Evolutionary conservation across 129 eudicot genomes (phyloP).

Genomic region (Artemisia annua): DNA sequence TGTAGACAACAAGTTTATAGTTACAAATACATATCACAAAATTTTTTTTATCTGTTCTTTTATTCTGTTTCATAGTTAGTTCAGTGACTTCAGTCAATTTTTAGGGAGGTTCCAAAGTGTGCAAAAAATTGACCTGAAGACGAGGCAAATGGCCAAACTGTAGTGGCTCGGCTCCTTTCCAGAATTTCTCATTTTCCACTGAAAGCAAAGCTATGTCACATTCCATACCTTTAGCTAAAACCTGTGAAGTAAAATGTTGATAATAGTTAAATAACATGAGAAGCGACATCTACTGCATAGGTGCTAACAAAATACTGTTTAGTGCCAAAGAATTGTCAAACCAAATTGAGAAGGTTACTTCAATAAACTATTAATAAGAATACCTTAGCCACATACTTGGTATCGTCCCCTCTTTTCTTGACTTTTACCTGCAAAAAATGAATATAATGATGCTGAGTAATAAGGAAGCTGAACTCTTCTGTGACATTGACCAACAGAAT

Average conservation of each 20-base stretch:
- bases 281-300: neutral
- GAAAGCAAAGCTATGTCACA: constrained; percentile 97
- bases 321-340: neutral
- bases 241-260: constrained; percentile 45
- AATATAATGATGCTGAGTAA: constrained; percentile 10
- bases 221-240: constrained; percentile 87
- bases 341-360: too few species aligned
- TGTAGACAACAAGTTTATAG: constrained; percentile 31
- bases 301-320: neutral
- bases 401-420: constrained; percentile 96
- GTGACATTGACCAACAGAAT: constrained; percentile 10
- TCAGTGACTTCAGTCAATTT: neutral
- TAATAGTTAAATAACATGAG: constrained; percentile 22
- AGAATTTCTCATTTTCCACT: constrained; percentile 81
- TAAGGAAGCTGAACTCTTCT: neutral
- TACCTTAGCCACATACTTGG: constrained; percentile 97
- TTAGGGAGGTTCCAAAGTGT: constrained; percentile 1
- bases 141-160: constrained; percentile 80
- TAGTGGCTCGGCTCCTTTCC: constrained; percentile 89
- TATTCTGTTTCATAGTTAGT: neutral
- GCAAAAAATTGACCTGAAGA: constrained; percentile 70
- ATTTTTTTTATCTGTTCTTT: neutral
- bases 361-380: neutral
- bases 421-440: constrained; percentile 83
- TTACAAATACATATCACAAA: constrained; percentile 20